Percentiles rank a stretch among this genome's conserved stretches.
Conservation (phyloP, 2,329 filamentous ascomycete genomes). For the Dactylellina parvicollis region DNA sequence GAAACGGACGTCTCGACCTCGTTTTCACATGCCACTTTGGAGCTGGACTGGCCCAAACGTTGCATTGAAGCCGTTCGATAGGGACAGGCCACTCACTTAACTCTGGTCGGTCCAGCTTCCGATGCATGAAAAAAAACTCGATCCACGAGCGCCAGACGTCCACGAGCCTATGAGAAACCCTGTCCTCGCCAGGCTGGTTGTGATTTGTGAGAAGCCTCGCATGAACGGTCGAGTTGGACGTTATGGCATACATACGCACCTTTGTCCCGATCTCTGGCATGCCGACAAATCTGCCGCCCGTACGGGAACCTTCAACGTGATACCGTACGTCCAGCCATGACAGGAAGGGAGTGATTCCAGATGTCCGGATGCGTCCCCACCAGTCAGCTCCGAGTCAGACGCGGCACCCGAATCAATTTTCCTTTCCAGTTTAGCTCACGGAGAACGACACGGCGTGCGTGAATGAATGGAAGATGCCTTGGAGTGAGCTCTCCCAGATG, state of each 20-base stretch:
- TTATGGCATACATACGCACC: neutral
- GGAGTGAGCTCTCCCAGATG: conserved; percentile 29
- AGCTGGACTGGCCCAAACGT: neutral
- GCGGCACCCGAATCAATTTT: neutral
- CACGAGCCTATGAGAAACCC: neutral
- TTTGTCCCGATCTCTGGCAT: neutral
- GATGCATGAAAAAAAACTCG: conserved; percentile 27
- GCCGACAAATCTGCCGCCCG: conserved; percentile 15
- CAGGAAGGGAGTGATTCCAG: neutral
- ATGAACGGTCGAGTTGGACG: neutral
- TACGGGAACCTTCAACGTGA: neutral
- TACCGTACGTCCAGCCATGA: neutral
- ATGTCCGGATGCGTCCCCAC: conserved; percentile 52
- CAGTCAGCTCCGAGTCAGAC: conserved; percentile 40
- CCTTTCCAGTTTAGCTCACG: neutral
- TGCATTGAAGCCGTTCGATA: conserved; percentile 1
- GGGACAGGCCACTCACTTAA: conserved; percentile 10
- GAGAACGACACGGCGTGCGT: neutral
- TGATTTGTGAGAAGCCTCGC: neutral
- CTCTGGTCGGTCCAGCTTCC: conserved; percentile 33
- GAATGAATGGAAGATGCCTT: neutral
- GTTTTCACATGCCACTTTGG: conserved; percentile 43
- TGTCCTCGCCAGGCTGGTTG: neutral
- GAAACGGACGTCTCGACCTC: conserved; percentile 1
- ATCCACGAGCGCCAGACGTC: neutral